phyloP scores from a whole-genome alignment of 257 asterid species.

The Plectranthus barbatus region DNA sequence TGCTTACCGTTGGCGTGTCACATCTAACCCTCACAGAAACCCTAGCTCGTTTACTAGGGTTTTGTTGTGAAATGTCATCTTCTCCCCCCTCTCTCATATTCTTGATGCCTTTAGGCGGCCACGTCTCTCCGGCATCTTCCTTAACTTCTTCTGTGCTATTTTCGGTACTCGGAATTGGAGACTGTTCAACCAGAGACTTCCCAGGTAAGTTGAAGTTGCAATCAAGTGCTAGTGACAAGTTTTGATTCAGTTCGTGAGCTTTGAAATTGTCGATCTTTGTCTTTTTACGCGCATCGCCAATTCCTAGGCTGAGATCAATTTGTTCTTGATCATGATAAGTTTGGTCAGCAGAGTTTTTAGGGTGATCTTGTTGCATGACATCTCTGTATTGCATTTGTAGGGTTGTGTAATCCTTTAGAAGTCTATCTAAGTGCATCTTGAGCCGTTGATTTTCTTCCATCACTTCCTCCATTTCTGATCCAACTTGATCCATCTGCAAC shows the following conservation, averaged over 20 bases:
- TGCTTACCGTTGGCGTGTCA: slow-evolving; percentile 75
- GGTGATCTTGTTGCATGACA: slow-evolving; percentile 29
- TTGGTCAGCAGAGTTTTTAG: no score
- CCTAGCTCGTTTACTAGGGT: slow-evolving; percentile 82
- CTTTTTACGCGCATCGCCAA: slow-evolving; percentile 22
- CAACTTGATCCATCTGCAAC: slow-evolving; percentile 43
- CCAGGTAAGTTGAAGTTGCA: slow-evolving; percentile 35
- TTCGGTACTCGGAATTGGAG: slow-evolving; percentile 41
- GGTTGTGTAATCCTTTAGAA: slow-evolving; percentile 57
- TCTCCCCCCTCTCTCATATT: slow-evolving; percentile 43
- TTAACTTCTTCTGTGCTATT: slow-evolving; percentile 51
- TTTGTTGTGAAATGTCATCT: slow-evolving; percentile 53
- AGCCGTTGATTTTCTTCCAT: slow-evolving; percentile 77
- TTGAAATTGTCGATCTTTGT: neutral
- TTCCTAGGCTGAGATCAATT: slow-evolving; percentile 63
- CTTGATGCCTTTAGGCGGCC: slow-evolving; percentile 35
- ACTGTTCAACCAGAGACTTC: slow-evolving; percentile 7
- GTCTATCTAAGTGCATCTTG: slow-evolving; percentile 42
- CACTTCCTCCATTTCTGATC: slow-evolving; percentile 68
- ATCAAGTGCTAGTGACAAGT: slow-evolving; percentile 54
- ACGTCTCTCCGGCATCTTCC: slow-evolving; percentile 41
- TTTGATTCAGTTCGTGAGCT: slow-evolving; percentile 20
- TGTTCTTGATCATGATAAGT: slow-evolving; percentile 28
- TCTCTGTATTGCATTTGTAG: slow-evolving; percentile 67
- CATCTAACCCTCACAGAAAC: slow-evolving; percentile 92